phyloP scores from a whole-genome alignment of 345 rosid species.

The Aurinia saxatilis region DNA sequence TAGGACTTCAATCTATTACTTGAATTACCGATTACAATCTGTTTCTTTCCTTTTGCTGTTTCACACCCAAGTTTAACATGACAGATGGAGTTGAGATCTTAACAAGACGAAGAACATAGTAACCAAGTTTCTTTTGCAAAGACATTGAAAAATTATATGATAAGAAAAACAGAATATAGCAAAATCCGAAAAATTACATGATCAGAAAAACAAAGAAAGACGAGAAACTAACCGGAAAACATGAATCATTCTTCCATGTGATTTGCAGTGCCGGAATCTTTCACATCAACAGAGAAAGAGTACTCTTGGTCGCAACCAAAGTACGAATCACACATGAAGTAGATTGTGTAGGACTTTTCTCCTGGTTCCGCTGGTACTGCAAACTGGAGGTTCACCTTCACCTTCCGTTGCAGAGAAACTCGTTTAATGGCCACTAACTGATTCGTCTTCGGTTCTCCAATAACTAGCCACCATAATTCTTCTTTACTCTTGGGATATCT shows the following conservation, averaged over 20 bases:
- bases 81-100: too few species aligned
- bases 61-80: neutral
- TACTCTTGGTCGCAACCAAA: conserved; percentile 87
- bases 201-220: neutral
- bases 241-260: conserved; percentile 19
- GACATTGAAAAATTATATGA: neutral
- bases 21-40: too few species aligned
- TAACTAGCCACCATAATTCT: conserved; percentile 97
- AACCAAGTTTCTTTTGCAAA: neutral
- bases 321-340: conserved; percentile 82
- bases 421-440: conserved; percentile 72
- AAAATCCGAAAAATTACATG: neutral
- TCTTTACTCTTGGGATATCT: conserved; percentile 75
- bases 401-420: conserved; percentile 59
- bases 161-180: neutral
- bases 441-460: conserved; percentile 71
- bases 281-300: conserved; percentile 46
- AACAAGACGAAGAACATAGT: neutral
- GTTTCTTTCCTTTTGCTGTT: too few species aligned
- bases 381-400: conserved; percentile 68
- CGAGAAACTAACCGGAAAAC: neutral
- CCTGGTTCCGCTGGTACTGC: conserved; percentile 57
- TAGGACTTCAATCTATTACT: neutral
- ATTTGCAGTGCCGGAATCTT: conserved; percentile 30
- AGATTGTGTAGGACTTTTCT: conserved; percentile 51